These are phyloP conservation scores for Mortierella antarctica DNA, from an alignment of 192 early-diverging fungal species.

Conservation along the genomic window DNA sequence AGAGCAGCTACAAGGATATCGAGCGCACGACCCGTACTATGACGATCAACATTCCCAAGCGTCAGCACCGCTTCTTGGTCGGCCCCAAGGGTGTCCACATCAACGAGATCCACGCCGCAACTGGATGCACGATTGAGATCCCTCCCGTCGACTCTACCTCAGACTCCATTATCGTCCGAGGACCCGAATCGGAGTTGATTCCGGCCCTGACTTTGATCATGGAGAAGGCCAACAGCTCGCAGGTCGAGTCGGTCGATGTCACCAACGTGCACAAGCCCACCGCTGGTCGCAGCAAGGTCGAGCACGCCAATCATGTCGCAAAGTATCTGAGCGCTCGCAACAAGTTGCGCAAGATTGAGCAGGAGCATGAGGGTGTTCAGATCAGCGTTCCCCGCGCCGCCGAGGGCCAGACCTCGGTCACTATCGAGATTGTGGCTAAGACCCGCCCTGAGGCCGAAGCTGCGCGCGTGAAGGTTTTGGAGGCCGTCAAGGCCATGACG, in stretches of 20 bases:
- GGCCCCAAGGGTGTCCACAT: conserved; percentile 83
- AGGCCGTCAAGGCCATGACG: conserved; percentile 66
- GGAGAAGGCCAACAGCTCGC: conserved; percentile 82
- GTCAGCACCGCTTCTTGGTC: conserved; percentile 92
- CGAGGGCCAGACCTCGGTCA: conserved; percentile 58
- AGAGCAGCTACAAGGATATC: conserved; percentile 69
- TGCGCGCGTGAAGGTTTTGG: conserved; percentile 66
- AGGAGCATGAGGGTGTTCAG: conserved; percentile 65
- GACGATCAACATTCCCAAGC: conserved; percentile 83
- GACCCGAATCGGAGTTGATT: conserved; percentile 74
- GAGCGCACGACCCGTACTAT: conserved; percentile 72
- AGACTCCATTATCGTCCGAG: conserved; percentile 84
- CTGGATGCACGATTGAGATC: conserved; percentile 89
- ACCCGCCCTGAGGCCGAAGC: conserved; percentile 67
- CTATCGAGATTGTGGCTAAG: conserved; percentile 86
- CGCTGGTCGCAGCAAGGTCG: conserved; percentile 57
- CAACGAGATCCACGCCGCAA: conserved; percentile 85
- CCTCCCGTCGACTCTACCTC: conserved; percentile 75
- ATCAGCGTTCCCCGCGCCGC: conserved; percentile 64
- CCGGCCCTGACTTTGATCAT: conserved; percentile 83
- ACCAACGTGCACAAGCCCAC: conserved; percentile 60
- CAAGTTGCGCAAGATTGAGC: conserved; percentile 83
- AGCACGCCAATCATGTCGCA: conserved; percentile 74
- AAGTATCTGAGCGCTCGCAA: conserved; percentile 80
- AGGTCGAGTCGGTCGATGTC: conserved; percentile 80